Base-by-base conservation (phyloP, 305 asterid species). In the Solanum hybrid region DNA sequence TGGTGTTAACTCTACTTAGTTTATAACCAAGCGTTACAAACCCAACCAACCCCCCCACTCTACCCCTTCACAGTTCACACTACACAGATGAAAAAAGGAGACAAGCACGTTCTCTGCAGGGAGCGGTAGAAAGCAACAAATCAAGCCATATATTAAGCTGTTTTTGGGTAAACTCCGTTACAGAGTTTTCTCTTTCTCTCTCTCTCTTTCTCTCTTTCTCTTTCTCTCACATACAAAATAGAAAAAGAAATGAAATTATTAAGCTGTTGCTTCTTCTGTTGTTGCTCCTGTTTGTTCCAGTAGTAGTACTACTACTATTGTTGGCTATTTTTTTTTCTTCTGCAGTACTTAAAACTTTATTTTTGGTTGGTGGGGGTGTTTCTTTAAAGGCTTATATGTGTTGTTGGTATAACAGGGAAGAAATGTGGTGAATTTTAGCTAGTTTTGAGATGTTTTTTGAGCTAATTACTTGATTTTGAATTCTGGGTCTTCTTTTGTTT, bases 1-100 rank as follows among this genome's bases (percentile, higher is more conserved):
- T 46, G 61, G 71, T 61, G 71, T 20, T 61, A 61, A 20, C 71
- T 61, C 71, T 20, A 61, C 12, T 61, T 61, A 51, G 67, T 51
- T 69, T 89, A 86, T 87, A 89, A 84, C 92, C 87, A 42, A 16
- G 39, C 73, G 16, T 83, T 42, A 42, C 87, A 90, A 34, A 67
- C 90, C 37, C 75, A 29, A 22, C 71, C 40, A 35, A 16, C 29
- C 39, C 10, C 9, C 40, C 14, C 79, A n/a, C 61, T 18, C 79
- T 51, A 33, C 75, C 42, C 35, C 71, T 22, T 89, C 76, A 90
- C 22, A 16, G 64, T 57, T 57, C 69, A 57, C 93, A 89, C 95
- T 92, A 93, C 94, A 90, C 94, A 94, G 94, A 85, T 92, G 92
- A 93, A 93, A 95, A 95, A 94, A 95, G 95, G 93, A 87, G 91